Conservation (phyloP, 495 filamentous ascomycete genomes). For the Hypoxylon subgilvum region DNA sequence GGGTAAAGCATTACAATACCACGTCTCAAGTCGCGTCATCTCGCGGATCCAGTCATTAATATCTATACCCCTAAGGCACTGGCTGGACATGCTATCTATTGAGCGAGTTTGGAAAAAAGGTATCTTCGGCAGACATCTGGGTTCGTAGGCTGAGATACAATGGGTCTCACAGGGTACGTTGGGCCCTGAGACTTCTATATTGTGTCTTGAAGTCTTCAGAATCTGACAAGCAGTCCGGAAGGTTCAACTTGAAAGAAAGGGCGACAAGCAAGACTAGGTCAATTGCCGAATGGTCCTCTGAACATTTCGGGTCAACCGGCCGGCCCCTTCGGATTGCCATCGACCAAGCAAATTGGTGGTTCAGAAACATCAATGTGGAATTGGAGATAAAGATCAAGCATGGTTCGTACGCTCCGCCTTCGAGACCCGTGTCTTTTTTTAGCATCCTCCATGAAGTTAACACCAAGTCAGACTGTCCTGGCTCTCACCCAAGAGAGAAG, state of each 20-base stretch:
- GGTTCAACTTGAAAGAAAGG: conserved; percentile 28
- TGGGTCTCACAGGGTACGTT: conserved; percentile 33
- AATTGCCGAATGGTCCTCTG: conserved; percentile 28
- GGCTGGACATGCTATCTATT: too few relatives aligned
- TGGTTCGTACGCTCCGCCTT: conserved; percentile 7
- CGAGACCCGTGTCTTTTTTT: not conserved
- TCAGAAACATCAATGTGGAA: conserved; percentile 19
- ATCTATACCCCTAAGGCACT: too few relatives aligned
- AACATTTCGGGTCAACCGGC: conserved; percentile 19
- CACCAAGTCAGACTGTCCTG: conserved; percentile 11
- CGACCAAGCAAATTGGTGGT: conserved; percentile 35
- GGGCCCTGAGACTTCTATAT: not conserved
- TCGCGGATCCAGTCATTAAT: too few relatives aligned
- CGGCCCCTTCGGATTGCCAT: conserved; percentile 33
- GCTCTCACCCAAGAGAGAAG: conserved; percentile 29
- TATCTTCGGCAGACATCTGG: too few relatives aligned
- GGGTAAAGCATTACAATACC: too few relatives aligned
- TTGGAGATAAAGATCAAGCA: conserved; percentile 21
- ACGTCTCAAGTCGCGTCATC: too few relatives aligned
- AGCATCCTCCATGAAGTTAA: not conserved
- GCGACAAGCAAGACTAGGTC: conserved; percentile 20
- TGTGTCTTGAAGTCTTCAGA: not conserved
- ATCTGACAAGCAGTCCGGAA: conserved; percentile 2
- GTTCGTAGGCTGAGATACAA: too few relatives aligned
- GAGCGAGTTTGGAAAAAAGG: too few relatives aligned